These are phyloP conservation scores for Clarireedia homoeocarpa DNA, from an alignment of 2,329 filamentous ascomycete species.

Conservation along the genomic window DNA sequence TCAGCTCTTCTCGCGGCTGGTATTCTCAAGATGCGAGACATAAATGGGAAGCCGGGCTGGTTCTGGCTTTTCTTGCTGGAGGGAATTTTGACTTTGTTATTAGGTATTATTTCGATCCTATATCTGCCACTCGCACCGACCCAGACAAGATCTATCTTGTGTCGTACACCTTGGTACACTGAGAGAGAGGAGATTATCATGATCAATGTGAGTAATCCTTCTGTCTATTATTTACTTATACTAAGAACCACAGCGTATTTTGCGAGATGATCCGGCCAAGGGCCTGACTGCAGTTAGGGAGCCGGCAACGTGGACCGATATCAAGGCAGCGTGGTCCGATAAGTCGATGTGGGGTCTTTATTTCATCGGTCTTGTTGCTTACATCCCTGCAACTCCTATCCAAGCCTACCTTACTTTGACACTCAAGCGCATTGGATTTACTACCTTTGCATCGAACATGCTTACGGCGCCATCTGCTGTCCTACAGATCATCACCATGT, in stretches of 20 bases:
- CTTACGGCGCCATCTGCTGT: conserved; percentile 38
- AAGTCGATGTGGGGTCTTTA: conserved; percentile 48
- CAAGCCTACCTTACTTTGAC: conserved; percentile 20
- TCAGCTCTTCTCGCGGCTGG: conserved; percentile 50
- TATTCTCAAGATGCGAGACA: conserved; percentile 46
- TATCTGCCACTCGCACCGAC: conserved; percentile 1
- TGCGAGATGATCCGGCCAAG: conserved; percentile 46
- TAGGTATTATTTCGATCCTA: conserved; percentile 10
- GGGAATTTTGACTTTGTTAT: conserved; percentile 37
- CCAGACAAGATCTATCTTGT: not conserved
- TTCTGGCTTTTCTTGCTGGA: conserved; percentile 50
- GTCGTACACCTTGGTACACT: conserved; percentile 41
- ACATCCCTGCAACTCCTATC: conserved; percentile 19
- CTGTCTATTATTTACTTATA: not conserved
- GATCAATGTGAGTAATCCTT: conserved; percentile 36
- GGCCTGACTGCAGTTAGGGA: conserved; percentile 42
- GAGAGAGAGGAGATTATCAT: conserved; percentile 55
- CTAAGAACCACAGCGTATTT: conserved; percentile 36
- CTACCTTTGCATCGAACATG: conserved; percentile 38
- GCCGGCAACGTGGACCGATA: conserved; percentile 36
- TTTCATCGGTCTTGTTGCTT: conserved; percentile 29
- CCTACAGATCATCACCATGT: conserved; percentile 32
- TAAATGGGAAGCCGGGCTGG: conserved; percentile 47
- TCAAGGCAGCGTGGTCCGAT: conserved; percentile 41
- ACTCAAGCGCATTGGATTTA: conserved; percentile 21